phyloP scores from a whole-genome alignment of 2,329 filamentous ascomycete genomes.

The Penicillium brevicompactum region DNA sequence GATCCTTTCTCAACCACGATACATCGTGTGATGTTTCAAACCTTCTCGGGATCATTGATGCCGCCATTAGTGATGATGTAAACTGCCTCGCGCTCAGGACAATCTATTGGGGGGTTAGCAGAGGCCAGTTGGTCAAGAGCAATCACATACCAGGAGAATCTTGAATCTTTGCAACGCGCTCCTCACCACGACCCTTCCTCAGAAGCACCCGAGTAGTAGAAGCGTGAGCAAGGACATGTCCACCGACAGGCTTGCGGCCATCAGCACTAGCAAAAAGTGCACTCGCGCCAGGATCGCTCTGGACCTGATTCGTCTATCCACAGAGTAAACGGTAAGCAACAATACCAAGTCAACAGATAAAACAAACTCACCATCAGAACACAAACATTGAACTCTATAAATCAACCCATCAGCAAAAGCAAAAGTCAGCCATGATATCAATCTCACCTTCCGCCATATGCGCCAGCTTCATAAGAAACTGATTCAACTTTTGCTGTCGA shows the following conservation, averaged over 20 bases:
- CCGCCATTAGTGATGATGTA: slow-evolving; percentile 72
- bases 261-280: slow-evolving; percentile 69
- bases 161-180: slow-evolving; percentile 69
- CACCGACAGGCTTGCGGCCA: slow-evolving; percentile 67
- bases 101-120: slow-evolving; percentile 50
- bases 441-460: slow-evolving; percentile 63
- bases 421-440: background rate
- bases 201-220: slow-evolving; percentile 67
- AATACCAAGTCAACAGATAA: background rate
- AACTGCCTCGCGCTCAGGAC: slow-evolving; percentile 68
- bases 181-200: slow-evolving; percentile 69
- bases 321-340: slow-evolving; percentile 3
- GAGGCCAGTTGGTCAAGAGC: fast-evolving
- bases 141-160: slow-evolving; percentile 61
- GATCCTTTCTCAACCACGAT: background rate
- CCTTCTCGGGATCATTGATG: slow-evolving; percentile 68
- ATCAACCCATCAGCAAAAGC: slow-evolving; percentile 8
- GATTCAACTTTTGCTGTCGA: slow-evolving; percentile 67
- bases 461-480: slow-evolving; percentile 64
- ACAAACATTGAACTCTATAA: slow-evolving; percentile 66
- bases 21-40: slow-evolving; percentile 36
- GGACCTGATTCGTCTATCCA: slow-evolving; percentile 67
- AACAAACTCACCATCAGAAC: slow-evolving; percentile 57
- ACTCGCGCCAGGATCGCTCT: slow-evolving; percentile 69
- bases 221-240: slow-evolving; percentile 70